These are phyloP conservation scores for Hypericum androsaemum DNA, from an alignment of 345 rosid genomes.

Conservation along the genomic window DNA sequence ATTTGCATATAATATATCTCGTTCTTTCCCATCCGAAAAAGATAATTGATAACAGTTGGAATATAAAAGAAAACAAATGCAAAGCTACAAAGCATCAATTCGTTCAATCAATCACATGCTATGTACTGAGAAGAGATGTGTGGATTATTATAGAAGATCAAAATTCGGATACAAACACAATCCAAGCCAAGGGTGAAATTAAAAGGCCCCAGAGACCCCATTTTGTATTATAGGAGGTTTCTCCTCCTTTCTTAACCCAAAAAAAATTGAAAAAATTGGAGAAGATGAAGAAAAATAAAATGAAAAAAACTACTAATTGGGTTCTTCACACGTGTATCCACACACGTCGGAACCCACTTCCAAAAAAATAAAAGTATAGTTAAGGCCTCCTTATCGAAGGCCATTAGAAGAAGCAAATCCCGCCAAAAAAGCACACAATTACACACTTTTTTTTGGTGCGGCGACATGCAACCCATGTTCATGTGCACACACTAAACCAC, in stretches of 20 bases:
- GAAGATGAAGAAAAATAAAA: neutral
- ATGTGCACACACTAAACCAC: constrained; percentile 25
- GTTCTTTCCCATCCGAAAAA: no score
- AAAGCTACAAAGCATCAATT: constrained; percentile 38
- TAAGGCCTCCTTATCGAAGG: constrained; percentile 16
- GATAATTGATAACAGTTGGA: no score
- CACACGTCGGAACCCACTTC: constrained; percentile 14
- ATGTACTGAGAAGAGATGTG: constrained; percentile 1
- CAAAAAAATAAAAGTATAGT: constrained; percentile 15
- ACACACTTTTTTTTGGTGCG: constrained; percentile 21
- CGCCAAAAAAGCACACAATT: constrained; percentile 39
- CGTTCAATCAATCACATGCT: constrained; percentile 37
- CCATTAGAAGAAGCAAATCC: constrained; percentile 26
- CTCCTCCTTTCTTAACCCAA: constrained; percentile 7
- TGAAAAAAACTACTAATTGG: neutral
- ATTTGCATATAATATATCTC: no score
- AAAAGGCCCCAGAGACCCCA: constrained; percentile 54
- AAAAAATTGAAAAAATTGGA: neutral
- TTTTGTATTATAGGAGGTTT: constrained; percentile 22
- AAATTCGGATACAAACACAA: constrained; percentile 28
- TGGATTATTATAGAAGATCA: constrained; percentile 16
- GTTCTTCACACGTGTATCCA: constrained; percentile 24
- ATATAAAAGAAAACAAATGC: constrained; percentile 23
- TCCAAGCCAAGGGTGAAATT: neutral
- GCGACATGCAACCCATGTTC: constrained; percentile 18